Evolutionary conservation across 805 yeast species (phyloP).

Genomic region (Ogataea sp.): DNA sequence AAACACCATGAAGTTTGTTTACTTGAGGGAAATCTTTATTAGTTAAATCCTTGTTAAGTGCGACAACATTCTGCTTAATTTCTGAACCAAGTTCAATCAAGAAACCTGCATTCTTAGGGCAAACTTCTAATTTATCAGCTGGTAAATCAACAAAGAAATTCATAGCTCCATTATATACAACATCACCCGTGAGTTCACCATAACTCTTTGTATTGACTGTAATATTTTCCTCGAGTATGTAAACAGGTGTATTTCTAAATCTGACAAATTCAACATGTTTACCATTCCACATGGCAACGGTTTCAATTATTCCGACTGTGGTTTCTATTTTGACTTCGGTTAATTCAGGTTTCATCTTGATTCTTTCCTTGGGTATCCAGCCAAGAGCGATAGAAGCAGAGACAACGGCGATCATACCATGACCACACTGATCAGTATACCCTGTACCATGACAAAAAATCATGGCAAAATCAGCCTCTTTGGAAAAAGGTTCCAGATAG

Average conservation of each 20-base stretch:
- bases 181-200: slow-evolving; percentile 16
- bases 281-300: slow-evolving; percentile 18
- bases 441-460: slow-evolving; percentile 20
- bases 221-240: slow-evolving; percentile 10
- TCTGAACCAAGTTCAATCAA: slow-evolving; percentile 13
- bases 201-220: slow-evolving; percentile 7
- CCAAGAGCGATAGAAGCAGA: slow-evolving; percentile 13
- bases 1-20: slow-evolving; percentile 13
- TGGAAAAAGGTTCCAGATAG: slow-evolving; percentile 11
- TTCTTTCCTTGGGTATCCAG: slow-evolving; percentile 10
- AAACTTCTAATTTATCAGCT: slow-evolving; percentile 8
- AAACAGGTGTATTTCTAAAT: slow-evolving; percentile 17
- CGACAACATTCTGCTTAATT: slow-evolving; percentile 8
- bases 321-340: slow-evolving; percentile 16
- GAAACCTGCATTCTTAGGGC: slow-evolving; percentile 11
- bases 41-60: slow-evolving; percentile 6
- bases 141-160: slow-evolving; percentile 14
- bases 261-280: slow-evolving; percentile 14
- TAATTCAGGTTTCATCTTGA: slow-evolving; percentile 13
- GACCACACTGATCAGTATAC: slow-evolving; percentile 23
- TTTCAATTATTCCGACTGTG: slow-evolving; percentile 16
- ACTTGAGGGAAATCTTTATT: slow-evolving; percentile 18
- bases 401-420: slow-evolving; percentile 19
- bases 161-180: slow-evolving; percentile 20
- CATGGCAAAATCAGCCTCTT: slow-evolving; percentile 17